A percentile compares a stretch with the other conserved stretches of the same genome.
Evolutionary conservation across 73 alveolate species (phyloP).

Genomic region (Effrenium voratum): DNA sequence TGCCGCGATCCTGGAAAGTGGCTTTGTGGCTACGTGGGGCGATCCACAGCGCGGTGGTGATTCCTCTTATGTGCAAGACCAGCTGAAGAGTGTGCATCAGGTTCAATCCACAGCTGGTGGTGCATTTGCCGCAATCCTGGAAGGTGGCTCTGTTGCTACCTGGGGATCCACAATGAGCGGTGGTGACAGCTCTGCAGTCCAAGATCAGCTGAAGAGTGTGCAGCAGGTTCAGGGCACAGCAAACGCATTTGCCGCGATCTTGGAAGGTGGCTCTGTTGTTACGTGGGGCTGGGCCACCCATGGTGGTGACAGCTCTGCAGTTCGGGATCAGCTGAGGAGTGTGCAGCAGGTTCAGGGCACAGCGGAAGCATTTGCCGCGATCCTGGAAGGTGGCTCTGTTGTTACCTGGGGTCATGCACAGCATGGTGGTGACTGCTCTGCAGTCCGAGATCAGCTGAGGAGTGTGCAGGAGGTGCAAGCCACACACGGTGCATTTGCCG

Average conservation of each 20-base stretch:
- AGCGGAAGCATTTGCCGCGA: slow-evolving; percentile 31
- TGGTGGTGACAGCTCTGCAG: slow-evolving; percentile 21
- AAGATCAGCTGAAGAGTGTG: not conserved
- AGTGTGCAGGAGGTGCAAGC: not conserved
- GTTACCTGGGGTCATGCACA: slow-evolving; percentile 32
- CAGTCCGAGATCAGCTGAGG: not conserved
- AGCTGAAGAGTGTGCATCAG: not conserved
- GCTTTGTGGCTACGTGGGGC: slow-evolving; percentile 29
- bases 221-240: not conserved
- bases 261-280: not conserved
- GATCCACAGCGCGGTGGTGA: slow-evolving; percentile 16
- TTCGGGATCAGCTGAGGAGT: not conserved
- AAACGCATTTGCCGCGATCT: slow-evolving; percentile 22
- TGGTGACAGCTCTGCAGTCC: slow-evolving; percentile 24
- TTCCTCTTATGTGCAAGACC: not conserved
- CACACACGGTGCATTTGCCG: slow-evolving; percentile 20
- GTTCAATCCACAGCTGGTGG: not conserved
- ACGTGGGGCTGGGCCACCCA: slow-evolving; percentile 15
- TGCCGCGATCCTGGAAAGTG: slow-evolving; percentile 31
- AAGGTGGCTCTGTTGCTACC: slow-evolving; percentile 19
- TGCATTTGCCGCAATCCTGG: slow-evolving; percentile 26
- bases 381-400: not conserved
- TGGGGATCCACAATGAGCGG: too few species aligned
- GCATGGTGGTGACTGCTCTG: slow-evolving; percentile 21
- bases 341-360: slow-evolving; percentile 36